These are phyloP conservation scores for Hypomontagnella monticulosa DNA, from an alignment of 495 filamentous ascomycete species.

Conservation along the genomic window DNA sequence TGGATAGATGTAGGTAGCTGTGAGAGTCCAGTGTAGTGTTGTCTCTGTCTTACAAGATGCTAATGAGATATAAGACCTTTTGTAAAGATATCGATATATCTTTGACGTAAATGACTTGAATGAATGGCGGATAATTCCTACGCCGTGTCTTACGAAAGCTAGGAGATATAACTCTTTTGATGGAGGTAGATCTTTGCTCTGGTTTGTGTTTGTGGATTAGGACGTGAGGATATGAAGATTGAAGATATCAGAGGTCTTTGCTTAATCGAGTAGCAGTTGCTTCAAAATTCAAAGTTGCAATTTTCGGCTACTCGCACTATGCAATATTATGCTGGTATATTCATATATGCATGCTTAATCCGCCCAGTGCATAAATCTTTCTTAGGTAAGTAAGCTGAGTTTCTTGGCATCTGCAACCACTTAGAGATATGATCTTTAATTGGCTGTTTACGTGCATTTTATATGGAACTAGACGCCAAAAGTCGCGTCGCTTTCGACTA, in stretches of 20 bases:
- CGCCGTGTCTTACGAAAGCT: too few relatives aligned
- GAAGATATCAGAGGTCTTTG: too few relatives aligned
- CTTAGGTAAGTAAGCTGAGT: neutral
- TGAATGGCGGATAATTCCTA: too few relatives aligned
- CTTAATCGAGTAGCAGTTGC: too few relatives aligned
- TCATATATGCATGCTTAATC: neutral
- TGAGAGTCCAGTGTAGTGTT: neutral
- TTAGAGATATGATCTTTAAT: slow-evolving; percentile 19
- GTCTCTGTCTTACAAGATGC: neutral
- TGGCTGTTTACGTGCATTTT: slow-evolving; percentile 13
- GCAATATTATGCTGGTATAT: neutral
- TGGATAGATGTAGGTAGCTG: slow-evolving; percentile 2
- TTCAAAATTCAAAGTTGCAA: slow-evolving; percentile 3
- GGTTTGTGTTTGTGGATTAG: too few relatives aligned
- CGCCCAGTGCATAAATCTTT: neutral
- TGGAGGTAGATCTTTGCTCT: too few relatives aligned
- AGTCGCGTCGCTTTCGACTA: slow-evolving; percentile 28
- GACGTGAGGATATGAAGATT: too few relatives aligned
- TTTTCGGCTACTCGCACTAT: slow-evolving; percentile 1
- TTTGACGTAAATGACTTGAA: too few relatives aligned
- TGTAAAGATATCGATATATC: neutral
- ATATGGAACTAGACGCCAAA: slow-evolving; percentile 6
- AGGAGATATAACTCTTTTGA: too few relatives aligned
- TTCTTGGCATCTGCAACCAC: slow-evolving; percentile 38
- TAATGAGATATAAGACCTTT: neutral